A percentile compares a stretch with the other conserved stretches of the same genome.
Evolutionary conservation across 352 stramenopile species (phyloP).

Genomic region (Achlya hypogyna): DNA sequence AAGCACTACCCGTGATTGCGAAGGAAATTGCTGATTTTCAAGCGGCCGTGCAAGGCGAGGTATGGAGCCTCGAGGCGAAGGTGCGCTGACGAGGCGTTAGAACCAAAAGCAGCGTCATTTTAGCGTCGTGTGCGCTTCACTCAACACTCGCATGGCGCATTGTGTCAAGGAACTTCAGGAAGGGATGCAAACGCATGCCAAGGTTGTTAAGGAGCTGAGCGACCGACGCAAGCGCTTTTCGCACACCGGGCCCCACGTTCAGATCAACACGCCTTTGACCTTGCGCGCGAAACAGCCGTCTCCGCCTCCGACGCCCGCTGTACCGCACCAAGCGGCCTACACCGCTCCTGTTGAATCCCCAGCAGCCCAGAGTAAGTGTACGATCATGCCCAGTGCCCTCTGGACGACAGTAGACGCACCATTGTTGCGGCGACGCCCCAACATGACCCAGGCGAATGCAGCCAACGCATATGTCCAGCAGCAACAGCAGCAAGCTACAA

Average conservation of each 20-base stretch:
- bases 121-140: slow-evolving; percentile 59
- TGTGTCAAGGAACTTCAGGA: slow-evolving; percentile 70
- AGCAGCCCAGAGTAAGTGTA: slow-evolving; percentile 18
- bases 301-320: slow-evolving; percentile 1
- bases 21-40: slow-evolving; percentile 63
- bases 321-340: background rate
- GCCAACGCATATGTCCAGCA: slow-evolving; percentile 56
- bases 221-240: slow-evolving; percentile 59
- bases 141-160: slow-evolving; percentile 73
- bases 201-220: slow-evolving; percentile 60
- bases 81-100: slow-evolving; percentile 21
- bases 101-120: slow-evolving; percentile 78
- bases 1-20: slow-evolving; percentile 50
- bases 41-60: slow-evolving; percentile 24
- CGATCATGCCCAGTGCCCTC: too few relatives aligned
- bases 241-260: slow-evolving; percentile 59
- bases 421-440: slow-evolving; percentile 17
- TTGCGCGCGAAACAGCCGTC: slow-evolving; percentile 30
- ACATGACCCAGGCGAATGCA: slow-evolving; percentile 5
- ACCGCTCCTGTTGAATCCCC: background rate
- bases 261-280: slow-evolving; percentile 73
- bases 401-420: slow-evolving; percentile 20
- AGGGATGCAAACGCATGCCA: slow-evolving; percentile 52
- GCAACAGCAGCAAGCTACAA: slow-evolving; percentile 45
- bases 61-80: background rate